Base-by-base conservation (phyloP, 768 basidiomycete species). In the Serpula lacrymans region DNA sequence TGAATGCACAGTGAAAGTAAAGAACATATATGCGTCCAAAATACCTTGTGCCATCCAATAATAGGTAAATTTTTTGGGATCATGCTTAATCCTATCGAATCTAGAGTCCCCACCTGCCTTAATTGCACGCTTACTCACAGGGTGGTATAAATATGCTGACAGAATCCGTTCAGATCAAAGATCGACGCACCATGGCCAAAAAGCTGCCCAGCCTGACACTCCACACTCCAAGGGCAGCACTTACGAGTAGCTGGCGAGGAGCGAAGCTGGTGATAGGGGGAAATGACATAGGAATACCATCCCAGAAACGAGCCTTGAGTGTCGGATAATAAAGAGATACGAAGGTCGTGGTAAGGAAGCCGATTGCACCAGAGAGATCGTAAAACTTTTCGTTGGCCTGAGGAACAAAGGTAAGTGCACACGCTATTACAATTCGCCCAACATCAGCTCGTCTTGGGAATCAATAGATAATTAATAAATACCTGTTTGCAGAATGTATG, bases 11-110 rank as follows among this genome's bases (percentile, higher is more conserved):
- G 37, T 20, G 14, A 5, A 18, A 13, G 13, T 18, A 30, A 31
- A 12, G 7, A 13, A 25, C 17, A 37, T 13, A 14, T 6, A 29
- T 23, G 13, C 11, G 35, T 34, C 22, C 34, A 9, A 13, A 44
- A 34, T 48, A 74, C 77, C 77, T 68, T 80, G 78, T 3, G 69
- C 73, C 41, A 81, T 65, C 84, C 84, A 88, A 41, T 68, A 80
- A 16, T 50, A 62, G 1, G 78, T 64, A 52, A 86, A 90, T 27
- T 47, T 62, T 8, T 42, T 41, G 0, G 75, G 72, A 23, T 69
- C 45, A 24, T 67, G 63, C 50, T 77, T 75, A 42, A 84, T 70
- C 41, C 75, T 58, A 29, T 83, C 77, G 50, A 87, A 86, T 8
- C 84, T 64, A 13, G 79, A 76, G 57, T 87, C 80, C 4, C 78